Evolutionary conservation across 805 yeast species (phyloP), one percentile per base, ranked within the genome.

Genomic region (Tetrapisispora pingtungensis): DNA sequence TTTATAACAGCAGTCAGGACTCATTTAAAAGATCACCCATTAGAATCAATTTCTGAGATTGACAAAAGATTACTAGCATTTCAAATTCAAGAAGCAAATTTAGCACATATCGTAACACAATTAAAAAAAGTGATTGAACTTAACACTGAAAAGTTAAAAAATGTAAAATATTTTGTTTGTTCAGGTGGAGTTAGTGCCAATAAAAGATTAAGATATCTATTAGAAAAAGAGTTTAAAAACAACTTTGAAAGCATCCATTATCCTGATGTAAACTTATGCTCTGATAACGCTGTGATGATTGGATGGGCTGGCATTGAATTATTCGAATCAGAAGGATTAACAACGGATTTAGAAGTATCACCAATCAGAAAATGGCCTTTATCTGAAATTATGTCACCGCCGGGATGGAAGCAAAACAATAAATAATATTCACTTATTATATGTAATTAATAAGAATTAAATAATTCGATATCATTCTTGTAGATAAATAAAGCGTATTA

Each of bases 181-280:
- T 83, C 97, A 0, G 98, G 98, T 10, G 98, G 98, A 6, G 98
- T 93, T 1, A 95, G 90, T 0, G 80, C 96, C 1, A 93, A 89
- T 57, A 41, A 57, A 36, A 61, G 66, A 26, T 64, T 86, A 14
- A 66, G 95, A 43, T 47, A 60, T 7, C 72, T 72, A 65, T 59
- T 84, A 6, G 53, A 58, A 40, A 51, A 56, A 1, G 68, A 70
- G 4, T 61, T 78, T n/a, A 14, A 17, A 1, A 26, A 38, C 12
- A n/a, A 27, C 52, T 55, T 69, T 55, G 44, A 61, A n/a, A 8
- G 22, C 3, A 76, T 80, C 38, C 75, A 76, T 50, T 86, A 79
- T 54, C 96, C 97, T 0, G 78, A 76, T 18, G 67, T 79, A 2
- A 64, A 71, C 1, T 66, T 88, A 47, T 93, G 98, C 58, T 87